A percentile compares a stretch with the other conserved stretches of the same genome.
These are phyloP conservation scores for Debaryomyces robertsiae DNA, from an alignment of 1,139 yeast species.

Conservation along the genomic window DNA sequence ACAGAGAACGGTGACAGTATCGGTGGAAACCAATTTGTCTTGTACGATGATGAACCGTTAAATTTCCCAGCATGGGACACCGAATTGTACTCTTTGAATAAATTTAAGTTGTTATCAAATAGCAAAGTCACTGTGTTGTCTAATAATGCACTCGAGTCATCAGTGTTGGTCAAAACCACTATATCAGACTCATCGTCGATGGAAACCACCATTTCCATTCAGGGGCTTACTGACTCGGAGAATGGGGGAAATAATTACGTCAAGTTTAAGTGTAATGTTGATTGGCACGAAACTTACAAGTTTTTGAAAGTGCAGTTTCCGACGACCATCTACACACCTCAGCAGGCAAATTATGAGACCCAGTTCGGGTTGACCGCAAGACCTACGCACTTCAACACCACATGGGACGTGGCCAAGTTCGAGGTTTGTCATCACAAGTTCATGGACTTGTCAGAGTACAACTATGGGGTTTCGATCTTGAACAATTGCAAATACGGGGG, in stretches of 20 bases:
- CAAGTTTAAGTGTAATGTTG: conserved; percentile 66
- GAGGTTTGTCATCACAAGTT: conserved; percentile 95
- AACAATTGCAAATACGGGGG: conserved; percentile 92
- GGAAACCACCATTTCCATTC: conserved; percentile 70
- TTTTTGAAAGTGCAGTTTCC: conserved; percentile 95
- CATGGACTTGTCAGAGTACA: conserved; percentile 84
- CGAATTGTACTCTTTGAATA: conserved; percentile 79
- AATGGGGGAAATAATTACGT: conserved; percentile 40
- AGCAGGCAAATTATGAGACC: conserved; percentile 80
- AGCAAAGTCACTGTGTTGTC: conserved; percentile 53
- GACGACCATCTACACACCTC: conserved; percentile 73
- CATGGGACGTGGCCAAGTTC: conserved; percentile 96
- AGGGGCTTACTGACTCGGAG: conserved; percentile 44
- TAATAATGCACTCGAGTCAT: conserved; percentile 59
- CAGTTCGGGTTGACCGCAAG: conserved; percentile 89
- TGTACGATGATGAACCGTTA: conserved; percentile 88
- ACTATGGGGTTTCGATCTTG: conserved; percentile 84
- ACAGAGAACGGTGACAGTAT: conserved; percentile 34
- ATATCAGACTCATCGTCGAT: conserved; percentile 61
- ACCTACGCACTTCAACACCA: conserved; percentile 91
- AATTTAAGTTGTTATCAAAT: conserved; percentile 51
- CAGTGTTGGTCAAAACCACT: conserved; percentile 60
- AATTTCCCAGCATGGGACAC: conserved; percentile 98
- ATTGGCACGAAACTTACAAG: conserved; percentile 87
- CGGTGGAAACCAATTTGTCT: conserved; percentile 77